A percentile compares a stretch with the other conserved stretches of the same genome.
Conservation (phyloP, 148 eudicot genomes). For the Limonium bicolor region DNA sequence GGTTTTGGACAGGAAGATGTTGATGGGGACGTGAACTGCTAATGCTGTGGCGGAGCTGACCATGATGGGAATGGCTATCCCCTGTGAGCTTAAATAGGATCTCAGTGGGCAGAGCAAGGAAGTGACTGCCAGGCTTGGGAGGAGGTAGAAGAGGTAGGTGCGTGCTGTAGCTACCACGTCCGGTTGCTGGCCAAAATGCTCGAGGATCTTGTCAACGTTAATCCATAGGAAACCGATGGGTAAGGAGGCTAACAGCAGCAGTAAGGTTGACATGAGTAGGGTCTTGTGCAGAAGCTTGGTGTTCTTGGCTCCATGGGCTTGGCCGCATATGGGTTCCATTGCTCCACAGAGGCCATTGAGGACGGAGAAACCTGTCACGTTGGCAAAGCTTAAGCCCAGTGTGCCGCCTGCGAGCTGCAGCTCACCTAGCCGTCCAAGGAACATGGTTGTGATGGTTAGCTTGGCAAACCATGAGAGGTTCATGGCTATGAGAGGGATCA, state of each 20-base stretch:
- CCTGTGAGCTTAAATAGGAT: constrained; percentile 68
- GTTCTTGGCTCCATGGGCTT: constrained; percentile 73
- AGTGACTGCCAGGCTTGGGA: constrained; percentile 55
- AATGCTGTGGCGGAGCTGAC: constrained; percentile 39
- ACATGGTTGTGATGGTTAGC: constrained; percentile 52
- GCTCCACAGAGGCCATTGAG: constrained; percentile 55
- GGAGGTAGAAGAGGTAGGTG: constrained; percentile 35
- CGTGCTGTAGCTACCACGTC: constrained; percentile 41
- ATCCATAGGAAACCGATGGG: constrained; percentile 69
- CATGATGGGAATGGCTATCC: constrained; percentile 49
- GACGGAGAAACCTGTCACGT: constrained; percentile 75
- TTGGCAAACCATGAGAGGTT: constrained; percentile 63
- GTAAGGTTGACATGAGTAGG: constrained; percentile 41
- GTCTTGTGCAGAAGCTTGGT: constrained; percentile 71
- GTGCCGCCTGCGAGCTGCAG: constrained; percentile 64
- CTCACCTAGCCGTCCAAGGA: constrained; percentile 73
- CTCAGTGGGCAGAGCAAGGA: constrained; percentile 56
- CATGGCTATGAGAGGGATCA: constrained; percentile 50
- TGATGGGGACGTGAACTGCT: constrained; percentile 51
- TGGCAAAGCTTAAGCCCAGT: constrained; percentile 64
- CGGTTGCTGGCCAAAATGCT: constrained; percentile 46
- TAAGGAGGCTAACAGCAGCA: constrained; percentile 30
- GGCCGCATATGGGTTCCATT: constrained; percentile 92
- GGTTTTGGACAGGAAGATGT: constrained; percentile 30
- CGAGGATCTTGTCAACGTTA: constrained; percentile 46